Evolutionary conservation across 306 rosid species (phyloP), one percentile per base, ranked within the genome.

Genomic region (Glycyrrhiza uralensis): DNA sequence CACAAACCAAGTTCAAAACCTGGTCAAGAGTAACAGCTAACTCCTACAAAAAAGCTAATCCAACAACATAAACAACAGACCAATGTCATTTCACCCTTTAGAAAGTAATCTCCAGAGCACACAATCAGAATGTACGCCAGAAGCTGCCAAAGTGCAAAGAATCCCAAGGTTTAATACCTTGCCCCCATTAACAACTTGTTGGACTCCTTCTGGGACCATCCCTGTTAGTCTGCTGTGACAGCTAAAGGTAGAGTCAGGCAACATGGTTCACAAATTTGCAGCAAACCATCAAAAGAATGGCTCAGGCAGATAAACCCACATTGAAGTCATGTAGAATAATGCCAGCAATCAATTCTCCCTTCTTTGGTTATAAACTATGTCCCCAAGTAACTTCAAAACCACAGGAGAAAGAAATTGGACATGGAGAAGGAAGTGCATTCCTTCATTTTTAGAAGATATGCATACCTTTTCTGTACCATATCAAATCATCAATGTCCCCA

Each of bases 1-100:
- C 15, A 42, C 52, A 9, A 59, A 41, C 67, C 66, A 61, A 17
- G 61, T 60, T 52, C 68, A 60, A 52, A 38, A 59, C 67, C 61
- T 3, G 76, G 64, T 46, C 58, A 42, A 17, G n/a, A 8, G 33
- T 55, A 46, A 14, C 66, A 42, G 69, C 80, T 67, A 82, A 74
- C 55, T 68, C 79, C 65, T 68, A 82, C 14, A 66, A 68, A 55
- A n/a, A 63, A 67, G 24, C 54, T 73, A 77, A 73, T 73, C 71
- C 61, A 24, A 50, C 59, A 42, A n/a, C 71, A 57, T 26, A 72
- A 73, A 39, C 52, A 49, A 46, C 33, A 22, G 55, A 38, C 76
- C 62, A 17, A 59, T 19, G 24, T 39, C 66, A 67, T 67, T 66
- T 79, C 47, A 24, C 68, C 80, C 63, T 30, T 69, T 23, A 20